phyloP scores from a whole-genome alignment of 257 asterid species.

The Primulina huaijiensis region DNA sequence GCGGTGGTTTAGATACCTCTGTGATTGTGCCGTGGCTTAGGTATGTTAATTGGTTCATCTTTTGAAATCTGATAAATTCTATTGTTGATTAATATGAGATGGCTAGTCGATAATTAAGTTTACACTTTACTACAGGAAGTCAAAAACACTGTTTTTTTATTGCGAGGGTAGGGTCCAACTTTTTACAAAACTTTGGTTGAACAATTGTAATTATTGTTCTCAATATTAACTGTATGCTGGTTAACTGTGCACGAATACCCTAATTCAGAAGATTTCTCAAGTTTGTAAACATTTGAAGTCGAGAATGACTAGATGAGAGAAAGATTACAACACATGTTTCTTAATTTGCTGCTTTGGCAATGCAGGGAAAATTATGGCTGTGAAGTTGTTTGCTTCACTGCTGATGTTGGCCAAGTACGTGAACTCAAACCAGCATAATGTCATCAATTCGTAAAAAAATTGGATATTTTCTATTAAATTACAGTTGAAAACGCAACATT shows the following conservation, averaged over 20 bases:
- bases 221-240: neutral
- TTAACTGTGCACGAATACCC: neutral
- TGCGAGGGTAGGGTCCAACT: no score
- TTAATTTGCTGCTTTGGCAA: constrained; percentile 14
- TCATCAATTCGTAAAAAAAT: neutral
- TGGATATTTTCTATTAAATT: neutral
- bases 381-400: constrained; percentile 94
- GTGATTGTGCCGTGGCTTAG: constrained; percentile 99
- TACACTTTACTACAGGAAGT: neutral
- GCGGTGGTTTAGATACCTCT: constrained; percentile 96
- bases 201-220: neutral
- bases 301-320: constrained; percentile 8
- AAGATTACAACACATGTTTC: neutral
- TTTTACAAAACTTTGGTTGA: no score
- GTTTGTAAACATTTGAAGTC: neutral
- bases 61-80: neutral
- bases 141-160: neutral
- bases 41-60: constrained; percentile 33
- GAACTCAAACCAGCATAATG: constrained; percentile 16
- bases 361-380: constrained; percentile 93
- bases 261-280: neutral
- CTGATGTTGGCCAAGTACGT: constrained; percentile 96
- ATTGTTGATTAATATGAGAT: neutral
- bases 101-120: neutral
- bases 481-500: no score